These are phyloP conservation scores for Fusarium staphyleae DNA, from an alignment of 2,329 filamentous ascomycete genomes.

Conservation along the genomic window DNA sequence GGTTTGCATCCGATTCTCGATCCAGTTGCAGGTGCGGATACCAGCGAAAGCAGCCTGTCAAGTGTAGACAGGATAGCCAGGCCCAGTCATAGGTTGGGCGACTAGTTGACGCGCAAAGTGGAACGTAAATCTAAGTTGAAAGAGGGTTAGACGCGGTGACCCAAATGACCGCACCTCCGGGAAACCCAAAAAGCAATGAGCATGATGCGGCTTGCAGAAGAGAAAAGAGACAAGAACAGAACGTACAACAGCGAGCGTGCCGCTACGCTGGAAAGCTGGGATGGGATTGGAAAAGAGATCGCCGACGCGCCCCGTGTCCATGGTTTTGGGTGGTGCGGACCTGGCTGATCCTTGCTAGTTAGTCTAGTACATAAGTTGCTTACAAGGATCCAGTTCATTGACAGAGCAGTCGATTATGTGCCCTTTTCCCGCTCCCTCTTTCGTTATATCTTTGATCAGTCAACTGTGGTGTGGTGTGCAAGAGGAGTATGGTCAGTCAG, in stretches of 20 bases:
- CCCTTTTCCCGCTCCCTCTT: conserved; percentile 1
- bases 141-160: conserved; percentile 31
- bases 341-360: conserved; percentile 35
- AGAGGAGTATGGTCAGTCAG: conserved; percentile 1
- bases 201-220: conserved; percentile 26
- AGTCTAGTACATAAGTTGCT: no score
- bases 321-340: conserved; percentile 42
- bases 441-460: background rate
- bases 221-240: conserved; percentile 40
- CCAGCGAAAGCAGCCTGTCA: conserved; percentile 29
- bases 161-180: conserved; percentile 32
- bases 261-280: conserved; percentile 20
- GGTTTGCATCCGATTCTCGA: conserved; percentile 14
- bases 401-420: conserved; percentile 24
- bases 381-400: conserved; percentile 28
- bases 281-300: conserved; percentile 38
- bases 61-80: conserved; percentile 28
- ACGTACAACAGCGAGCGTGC: conserved; percentile 6
- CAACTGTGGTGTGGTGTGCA: background rate
- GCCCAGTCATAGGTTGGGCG: conserved; percentile 26
- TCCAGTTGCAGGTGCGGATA: conserved; percentile 25
- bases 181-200: conserved; percentile 38
- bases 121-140: conserved; percentile 32
- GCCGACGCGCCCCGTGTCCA: conserved; percentile 39
- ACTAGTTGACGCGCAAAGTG: conserved; percentile 34